Conservation (phyloP, 768 basidiomycete species). For the Termitomyces sp. region DNA sequence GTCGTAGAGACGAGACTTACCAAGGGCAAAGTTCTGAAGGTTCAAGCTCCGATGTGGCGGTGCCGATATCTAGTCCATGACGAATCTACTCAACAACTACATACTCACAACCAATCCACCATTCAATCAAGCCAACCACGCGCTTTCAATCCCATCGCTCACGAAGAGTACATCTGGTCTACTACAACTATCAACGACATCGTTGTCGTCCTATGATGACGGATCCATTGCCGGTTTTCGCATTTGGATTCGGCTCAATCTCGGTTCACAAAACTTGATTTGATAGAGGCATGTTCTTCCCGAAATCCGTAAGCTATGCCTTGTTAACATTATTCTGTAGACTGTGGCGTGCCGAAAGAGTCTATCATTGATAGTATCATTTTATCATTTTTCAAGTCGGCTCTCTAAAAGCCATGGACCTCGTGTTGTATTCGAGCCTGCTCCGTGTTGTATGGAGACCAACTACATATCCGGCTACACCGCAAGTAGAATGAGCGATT, state of each 20-base stretch:
- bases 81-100: no score
- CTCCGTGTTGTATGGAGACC: neutral
- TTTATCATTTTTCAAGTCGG: neutral
- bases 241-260: neutral
- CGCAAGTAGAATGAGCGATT: neutral
- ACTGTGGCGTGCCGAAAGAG: slow-evolving; percentile 6
- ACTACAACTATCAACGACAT: neutral
- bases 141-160: neutral
- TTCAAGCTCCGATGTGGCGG: slow-evolving; percentile 4
- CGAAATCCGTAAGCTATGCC: neutral
- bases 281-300: neutral
- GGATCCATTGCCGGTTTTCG: neutral
- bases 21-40: neutral
- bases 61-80: no score
- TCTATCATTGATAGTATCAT: slow-evolving; percentile 10
- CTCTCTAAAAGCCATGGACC: neutral
- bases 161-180: neutral
- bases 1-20: neutral
- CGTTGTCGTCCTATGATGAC: neutral
- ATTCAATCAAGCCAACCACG: neutral
- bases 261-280: neutral
- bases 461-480: neutral
- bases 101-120: neutral
- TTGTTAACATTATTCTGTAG: neutral
- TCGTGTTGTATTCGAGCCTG: neutral